Percentiles rank a stretch among this genome's conserved stretches.
These are phyloP conservation scores for Geranomyces michiganensis DNA, from an alignment of 192 early-diverging fungal genomes.

Conservation along the genomic window DNA sequence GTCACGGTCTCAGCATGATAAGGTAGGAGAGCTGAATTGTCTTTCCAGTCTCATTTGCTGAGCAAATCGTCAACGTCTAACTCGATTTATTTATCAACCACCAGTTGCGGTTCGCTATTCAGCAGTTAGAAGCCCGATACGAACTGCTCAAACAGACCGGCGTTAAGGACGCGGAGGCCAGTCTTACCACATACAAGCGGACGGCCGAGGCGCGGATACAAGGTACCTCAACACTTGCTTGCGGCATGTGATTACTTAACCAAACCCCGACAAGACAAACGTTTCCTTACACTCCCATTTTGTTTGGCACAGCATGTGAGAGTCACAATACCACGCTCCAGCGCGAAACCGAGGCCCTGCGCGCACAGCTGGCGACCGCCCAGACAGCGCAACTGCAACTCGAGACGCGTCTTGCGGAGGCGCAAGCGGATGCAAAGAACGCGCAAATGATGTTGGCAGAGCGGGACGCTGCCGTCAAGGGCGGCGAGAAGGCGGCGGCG, in stretches of 20 bases:
- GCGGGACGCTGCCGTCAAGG: constrained; percentile 1
- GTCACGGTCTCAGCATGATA: neutral
- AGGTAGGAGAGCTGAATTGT: neutral
- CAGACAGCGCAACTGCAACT: neutral
- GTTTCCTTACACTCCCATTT: neutral
- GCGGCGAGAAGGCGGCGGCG: neutral
- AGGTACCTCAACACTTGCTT: constrained; percentile 3
- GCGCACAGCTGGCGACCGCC: neutral
- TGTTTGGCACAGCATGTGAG: constrained; percentile 4
- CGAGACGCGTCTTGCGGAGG: constrained; percentile 8
- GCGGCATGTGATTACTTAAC: too few species aligned
- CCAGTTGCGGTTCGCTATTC: constrained; percentile 10
- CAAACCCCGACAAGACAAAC: too few species aligned
- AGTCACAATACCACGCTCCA: constrained; percentile 13
- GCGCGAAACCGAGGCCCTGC: constrained; percentile 4
- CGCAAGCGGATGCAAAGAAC: constrained; percentile 3
- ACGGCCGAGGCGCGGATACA: constrained; percentile 15
- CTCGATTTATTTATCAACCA: neutral
- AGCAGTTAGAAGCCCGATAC: constrained; percentile 22
- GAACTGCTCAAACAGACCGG: constrained; percentile 10
- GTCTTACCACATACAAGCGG: neutral
- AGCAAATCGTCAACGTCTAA: too few species aligned
- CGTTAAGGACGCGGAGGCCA: constrained; percentile 18
- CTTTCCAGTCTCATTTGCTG: too few species aligned
- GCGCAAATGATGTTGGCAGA: neutral